Evolutionary conservation across 306 rosid species (phyloP).

Genomic region (Trifolium dubium): DNA sequence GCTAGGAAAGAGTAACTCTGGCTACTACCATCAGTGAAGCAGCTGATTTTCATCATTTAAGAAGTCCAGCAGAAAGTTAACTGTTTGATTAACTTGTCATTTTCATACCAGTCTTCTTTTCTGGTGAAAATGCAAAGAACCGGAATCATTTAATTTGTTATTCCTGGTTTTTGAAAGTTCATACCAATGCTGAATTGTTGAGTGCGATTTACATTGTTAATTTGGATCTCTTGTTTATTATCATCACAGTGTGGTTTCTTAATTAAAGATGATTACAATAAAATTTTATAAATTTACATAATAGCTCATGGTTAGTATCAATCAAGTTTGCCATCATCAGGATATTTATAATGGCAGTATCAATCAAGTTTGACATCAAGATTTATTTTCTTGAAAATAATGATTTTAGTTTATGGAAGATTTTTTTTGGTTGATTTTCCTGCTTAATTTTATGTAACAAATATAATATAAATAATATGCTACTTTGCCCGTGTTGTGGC

Average conservation of each 20-base stretch:
- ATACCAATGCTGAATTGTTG: constrained; percentile 21
- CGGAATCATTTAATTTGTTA: constrained; percentile 20
- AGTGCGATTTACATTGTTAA: constrained; percentile 14
- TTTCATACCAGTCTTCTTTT: neutral
- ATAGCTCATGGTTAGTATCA: no score
- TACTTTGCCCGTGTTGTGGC: no score
- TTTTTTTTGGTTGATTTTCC: no score
- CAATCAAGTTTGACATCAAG: neutral
- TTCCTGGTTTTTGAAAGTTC: constrained; percentile 17
- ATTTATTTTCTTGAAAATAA: no score
- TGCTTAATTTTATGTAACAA: no score
- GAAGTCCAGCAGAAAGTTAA: constrained; percentile 38
- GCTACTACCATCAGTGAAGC: constrained; percentile 29
- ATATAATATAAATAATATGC: no score
- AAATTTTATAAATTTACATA: neutral
- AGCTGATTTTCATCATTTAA: constrained; percentile 26
- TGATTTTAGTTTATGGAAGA: no score
- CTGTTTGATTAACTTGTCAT: constrained; percentile 13
- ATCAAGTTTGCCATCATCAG: neutral
- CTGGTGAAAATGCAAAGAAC: neutral
- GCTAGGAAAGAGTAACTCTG: constrained; percentile 26
- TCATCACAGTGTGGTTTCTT: constrained; percentile 22
- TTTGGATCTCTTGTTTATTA: constrained; percentile 1
- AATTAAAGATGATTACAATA: neutral
- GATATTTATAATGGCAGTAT: neutral